phyloP scores from a whole-genome alignment of 208 protist species.

The Kentomonas sorsogonicus region DNA sequence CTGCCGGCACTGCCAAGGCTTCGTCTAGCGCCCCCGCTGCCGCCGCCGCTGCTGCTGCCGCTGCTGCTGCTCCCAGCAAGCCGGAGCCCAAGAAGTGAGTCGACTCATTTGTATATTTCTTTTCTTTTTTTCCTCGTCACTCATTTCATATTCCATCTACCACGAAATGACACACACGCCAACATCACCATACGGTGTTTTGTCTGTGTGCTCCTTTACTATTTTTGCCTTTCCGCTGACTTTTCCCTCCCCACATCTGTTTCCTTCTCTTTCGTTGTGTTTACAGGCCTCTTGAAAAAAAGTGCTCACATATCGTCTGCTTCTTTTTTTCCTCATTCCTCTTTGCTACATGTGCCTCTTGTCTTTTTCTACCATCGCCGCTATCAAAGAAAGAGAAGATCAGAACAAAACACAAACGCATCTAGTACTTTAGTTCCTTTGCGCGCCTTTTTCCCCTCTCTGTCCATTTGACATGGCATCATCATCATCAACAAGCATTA shows the following conservation, averaged over 20 bases:
- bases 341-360: background rate
- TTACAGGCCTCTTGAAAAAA: too few species aligned
- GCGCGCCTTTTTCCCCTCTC: too few species aligned
- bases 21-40: background rate
- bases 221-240: background rate
- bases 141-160: too few species aligned
- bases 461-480: too few species aligned
- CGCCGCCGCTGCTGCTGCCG: constrained; percentile 13
- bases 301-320: background rate
- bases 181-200: too few species aligned
- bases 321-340: constrained; percentile 9
- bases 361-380: background rate
- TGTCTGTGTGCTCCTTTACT: too few species aligned
- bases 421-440: too few species aligned
- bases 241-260: background rate
- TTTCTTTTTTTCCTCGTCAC: constrained; percentile 12
- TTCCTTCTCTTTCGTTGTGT: too few species aligned
- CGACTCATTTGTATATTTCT: constrained; percentile 4
- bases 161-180: too few species aligned
- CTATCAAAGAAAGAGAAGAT: background rate
- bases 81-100: too few species aligned
- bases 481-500: too few species aligned
- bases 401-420: background rate
- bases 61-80: background rate
- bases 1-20: background rate